phyloP scores from a whole-genome alignment of 495 filamentous ascomycete species.

The Zalerion maritima region DNA sequence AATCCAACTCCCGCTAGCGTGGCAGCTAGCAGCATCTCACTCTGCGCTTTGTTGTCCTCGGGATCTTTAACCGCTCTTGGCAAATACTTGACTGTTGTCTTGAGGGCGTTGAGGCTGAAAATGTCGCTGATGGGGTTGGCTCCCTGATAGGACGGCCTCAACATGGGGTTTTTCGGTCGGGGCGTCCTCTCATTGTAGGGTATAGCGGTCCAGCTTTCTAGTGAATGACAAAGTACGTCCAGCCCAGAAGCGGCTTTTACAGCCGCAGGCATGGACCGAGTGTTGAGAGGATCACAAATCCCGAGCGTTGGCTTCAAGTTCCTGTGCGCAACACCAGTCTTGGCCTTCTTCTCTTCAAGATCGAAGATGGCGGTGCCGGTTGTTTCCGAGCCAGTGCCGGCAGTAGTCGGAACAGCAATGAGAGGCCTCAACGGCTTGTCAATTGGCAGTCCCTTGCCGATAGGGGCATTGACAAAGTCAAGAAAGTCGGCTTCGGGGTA shows the following conservation, averaged over 20 bases:
- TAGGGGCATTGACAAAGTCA: constrained; percentile 93
- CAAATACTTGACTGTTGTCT: constrained; percentile 74
- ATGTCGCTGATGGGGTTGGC: constrained; percentile 96
- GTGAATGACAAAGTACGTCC: constrained; percentile 84
- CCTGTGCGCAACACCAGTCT: constrained; percentile 90
- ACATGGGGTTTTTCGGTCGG: constrained; percentile 75
- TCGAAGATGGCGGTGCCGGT: constrained; percentile 98
- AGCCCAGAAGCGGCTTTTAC: constrained; percentile 80
- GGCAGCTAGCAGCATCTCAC: constrained; percentile 85
- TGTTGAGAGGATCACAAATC: constrained; percentile 92
- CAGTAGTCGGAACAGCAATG: constrained; percentile 87
- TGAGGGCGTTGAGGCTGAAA: constrained; percentile 74
- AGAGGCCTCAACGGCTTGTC: constrained; percentile 65
- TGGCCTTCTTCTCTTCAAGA: constrained; percentile 70
- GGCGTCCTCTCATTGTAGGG: constrained; percentile 76
- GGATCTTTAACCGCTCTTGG: constrained; percentile 74
- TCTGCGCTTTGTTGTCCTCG: constrained; percentile 81
- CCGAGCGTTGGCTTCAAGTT: constrained; percentile 91
- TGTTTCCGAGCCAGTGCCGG: constrained; percentile 89
- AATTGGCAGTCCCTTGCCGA: constrained; percentile 78
- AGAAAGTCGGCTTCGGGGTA: constrained; percentile 83
- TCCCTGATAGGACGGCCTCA: constrained; percentile 88
- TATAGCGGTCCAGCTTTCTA: constrained; percentile 95
- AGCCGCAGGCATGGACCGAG: constrained; percentile 82
- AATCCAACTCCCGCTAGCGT: constrained; percentile 93